phyloP scores from a whole-genome alignment of 352 stramenopile species.

The Halophytophthora batemanensis region DNA sequence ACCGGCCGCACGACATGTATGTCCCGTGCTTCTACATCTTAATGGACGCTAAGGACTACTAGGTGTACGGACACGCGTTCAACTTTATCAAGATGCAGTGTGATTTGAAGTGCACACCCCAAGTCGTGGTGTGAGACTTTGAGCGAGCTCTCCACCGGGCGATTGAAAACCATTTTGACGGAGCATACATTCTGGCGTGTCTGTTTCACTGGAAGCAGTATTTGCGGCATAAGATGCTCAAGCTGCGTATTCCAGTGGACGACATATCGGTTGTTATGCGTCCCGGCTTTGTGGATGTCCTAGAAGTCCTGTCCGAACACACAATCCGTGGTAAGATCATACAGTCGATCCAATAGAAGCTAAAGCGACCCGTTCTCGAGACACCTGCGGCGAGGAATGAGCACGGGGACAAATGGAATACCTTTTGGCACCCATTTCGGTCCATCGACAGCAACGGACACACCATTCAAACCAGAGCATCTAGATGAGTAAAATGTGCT shows the following conservation, averaged over 20 bases:
- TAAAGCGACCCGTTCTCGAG: too few species aligned
- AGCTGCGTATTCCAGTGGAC: conserved; percentile 3
- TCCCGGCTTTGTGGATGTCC: too few species aligned
- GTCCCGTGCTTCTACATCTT: background rate
- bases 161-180: background rate
- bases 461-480: too few species aligned
- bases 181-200: conserved; percentile 1
- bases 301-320: too few species aligned
- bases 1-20: background rate
- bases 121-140: background rate
- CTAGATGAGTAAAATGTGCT: too few species aligned
- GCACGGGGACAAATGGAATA: too few species aligned
- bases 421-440: too few species aligned
- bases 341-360: too few species aligned
- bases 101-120: background rate
- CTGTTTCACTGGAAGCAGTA: conserved; percentile 11
- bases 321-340: too few species aligned
- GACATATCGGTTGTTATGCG: too few species aligned
- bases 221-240: conserved; percentile 5
- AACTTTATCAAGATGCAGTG: background rate
- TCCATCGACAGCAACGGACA: too few species aligned
- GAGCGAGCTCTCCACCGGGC: background rate
- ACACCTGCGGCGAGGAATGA: too few species aligned
- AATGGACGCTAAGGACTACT: background rate
- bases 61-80: background rate